These are phyloP conservation scores for Russula sp. DNA, from an alignment of 768 basidiomycete species.

Conservation along the genomic window DNA sequence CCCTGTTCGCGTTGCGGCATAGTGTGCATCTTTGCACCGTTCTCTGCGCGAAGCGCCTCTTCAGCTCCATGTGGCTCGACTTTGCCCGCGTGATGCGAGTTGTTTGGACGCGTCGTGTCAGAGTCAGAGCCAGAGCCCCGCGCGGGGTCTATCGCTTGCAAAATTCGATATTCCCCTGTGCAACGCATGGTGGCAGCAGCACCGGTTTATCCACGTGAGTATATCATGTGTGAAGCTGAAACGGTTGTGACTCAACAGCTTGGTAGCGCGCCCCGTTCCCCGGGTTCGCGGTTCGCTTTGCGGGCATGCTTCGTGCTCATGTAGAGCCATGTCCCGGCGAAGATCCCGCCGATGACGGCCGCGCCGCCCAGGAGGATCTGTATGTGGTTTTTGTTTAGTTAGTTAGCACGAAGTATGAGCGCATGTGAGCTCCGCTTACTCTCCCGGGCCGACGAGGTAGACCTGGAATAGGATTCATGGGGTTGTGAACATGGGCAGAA, in stretches of 20 bases:
- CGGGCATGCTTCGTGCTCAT: slow-evolving; percentile 10
- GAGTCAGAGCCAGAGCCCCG: not conserved
- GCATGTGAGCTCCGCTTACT: slow-evolving; percentile 1
- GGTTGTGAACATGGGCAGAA: not conserved
- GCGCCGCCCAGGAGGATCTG: slow-evolving; percentile 12
- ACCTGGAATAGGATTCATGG: not conserved
- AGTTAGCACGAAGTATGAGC: not conserved
- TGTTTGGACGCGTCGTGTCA: not conserved
- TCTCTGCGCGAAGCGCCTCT: not conserved
- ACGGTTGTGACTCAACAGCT: slow-evolving; percentile 4
- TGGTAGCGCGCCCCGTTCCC: slow-evolving; percentile 10
- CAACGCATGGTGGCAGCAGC: too few species aligned
- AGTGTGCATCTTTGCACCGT: slow-evolving; percentile 8
- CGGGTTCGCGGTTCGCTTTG: slow-evolving; percentile 16
- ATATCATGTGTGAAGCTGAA: not conserved
- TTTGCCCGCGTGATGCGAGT: not conserved
- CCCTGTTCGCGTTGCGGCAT: slow-evolving; percentile 11
- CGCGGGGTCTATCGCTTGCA: slow-evolving; percentile 3
- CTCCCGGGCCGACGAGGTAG: slow-evolving; percentile 1
- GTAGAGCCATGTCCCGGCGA: slow-evolving; percentile 12
- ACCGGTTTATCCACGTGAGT: not conserved
- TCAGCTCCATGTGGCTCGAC: not conserved
- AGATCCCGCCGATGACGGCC: slow-evolving; percentile 6
- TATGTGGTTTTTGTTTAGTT: too few species aligned
- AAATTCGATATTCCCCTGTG: slow-evolving; percentile 12